Conservation (phyloP, 1,284 basidiomycete species). For the Takashimella koratensis region DNA sequence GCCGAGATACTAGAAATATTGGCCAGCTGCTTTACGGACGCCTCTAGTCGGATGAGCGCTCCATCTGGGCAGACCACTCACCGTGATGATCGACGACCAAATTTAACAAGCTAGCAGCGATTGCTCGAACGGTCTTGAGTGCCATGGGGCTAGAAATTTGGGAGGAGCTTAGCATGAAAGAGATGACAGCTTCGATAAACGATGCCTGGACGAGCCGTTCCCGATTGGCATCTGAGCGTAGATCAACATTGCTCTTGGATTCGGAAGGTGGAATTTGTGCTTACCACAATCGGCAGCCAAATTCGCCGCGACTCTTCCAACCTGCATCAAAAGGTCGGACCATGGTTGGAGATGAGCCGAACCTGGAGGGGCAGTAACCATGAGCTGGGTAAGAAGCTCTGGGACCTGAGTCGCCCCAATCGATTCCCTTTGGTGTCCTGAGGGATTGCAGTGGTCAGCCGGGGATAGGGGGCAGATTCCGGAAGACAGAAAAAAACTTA, state of each 20-base stretch:
- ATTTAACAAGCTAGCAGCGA: slow-evolving; percentile 36
- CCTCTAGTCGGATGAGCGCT: not conserved
- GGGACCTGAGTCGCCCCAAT: slow-evolving; percentile 9
- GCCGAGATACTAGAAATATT: not conserved
- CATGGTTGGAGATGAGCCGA: not conserved
- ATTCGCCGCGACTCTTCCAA: slow-evolving; percentile 39
- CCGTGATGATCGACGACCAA: slow-evolving; percentile 25
- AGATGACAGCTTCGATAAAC: slow-evolving; percentile 10
- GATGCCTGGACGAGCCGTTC: slow-evolving; percentile 11
- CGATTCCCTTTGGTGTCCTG: not conserved
- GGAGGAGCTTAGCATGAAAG: no score
- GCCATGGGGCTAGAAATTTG: not conserved
- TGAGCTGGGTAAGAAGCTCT: not conserved
- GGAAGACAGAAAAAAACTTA: slow-evolving; percentile 7
- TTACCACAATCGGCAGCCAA: slow-evolving; percentile 32
- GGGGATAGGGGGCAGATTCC: no score
- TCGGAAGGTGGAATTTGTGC: no score
- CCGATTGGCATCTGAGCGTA: slow-evolving; percentile 25
- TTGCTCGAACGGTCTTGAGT: slow-evolving; percentile 8
- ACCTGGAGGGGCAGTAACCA: not conserved
- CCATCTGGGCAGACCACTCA: slow-evolving; percentile 14
- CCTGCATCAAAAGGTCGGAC: slow-evolving; percentile 17
- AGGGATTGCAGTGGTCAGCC: no score
- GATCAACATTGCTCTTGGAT: slow-evolving; percentile 3
- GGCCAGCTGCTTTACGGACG: slow-evolving; percentile 1